A percentile compares a stretch with the other conserved stretches of the same genome.
phyloP scores from a whole-genome alignment of 805 yeast genomes.

The Saccharomycopsis lassenensis region DNA sequence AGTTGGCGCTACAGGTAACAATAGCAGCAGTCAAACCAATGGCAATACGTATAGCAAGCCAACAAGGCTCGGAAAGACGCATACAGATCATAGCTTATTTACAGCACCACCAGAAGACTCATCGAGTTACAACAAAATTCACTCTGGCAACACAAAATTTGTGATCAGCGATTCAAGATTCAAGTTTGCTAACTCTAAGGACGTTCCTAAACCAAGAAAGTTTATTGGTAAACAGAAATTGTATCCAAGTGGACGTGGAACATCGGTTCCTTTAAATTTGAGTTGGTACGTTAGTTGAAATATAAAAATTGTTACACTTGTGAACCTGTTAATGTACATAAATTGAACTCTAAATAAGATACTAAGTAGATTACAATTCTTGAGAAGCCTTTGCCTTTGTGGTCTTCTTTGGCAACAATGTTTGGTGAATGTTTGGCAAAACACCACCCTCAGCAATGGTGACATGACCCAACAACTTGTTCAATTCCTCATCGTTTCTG shows the following conservation, averaged over 20 bases:
- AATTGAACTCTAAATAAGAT: too few species aligned
- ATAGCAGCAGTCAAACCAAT: too few species aligned
- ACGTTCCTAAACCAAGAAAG: constrained; percentile 81
- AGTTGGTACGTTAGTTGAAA: constrained; percentile 18
- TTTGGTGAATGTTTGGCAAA: constrained; percentile 91
- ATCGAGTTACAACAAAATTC: too few species aligned
- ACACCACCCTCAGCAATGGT: constrained; percentile 99
- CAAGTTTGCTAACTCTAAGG: constrained; percentile 52
- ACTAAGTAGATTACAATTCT: constrained; percentile 58
- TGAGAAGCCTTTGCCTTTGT: constrained; percentile 54
- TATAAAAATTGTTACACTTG: too few species aligned
- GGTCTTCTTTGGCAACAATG: constrained; percentile 76
- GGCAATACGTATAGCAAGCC: too few species aligned
- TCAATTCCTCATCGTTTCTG: constrained; percentile 97
- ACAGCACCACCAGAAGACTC: too few species aligned
- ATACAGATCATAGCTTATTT: too few species aligned
- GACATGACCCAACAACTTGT: constrained; percentile 85
- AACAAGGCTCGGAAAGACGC: too few species aligned
- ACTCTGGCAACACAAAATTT: too few species aligned
- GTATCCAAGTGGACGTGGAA: constrained; percentile 93
- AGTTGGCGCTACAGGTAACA: too few species aligned
- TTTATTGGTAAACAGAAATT: constrained; percentile 62
- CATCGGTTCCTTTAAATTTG: constrained; percentile 77
- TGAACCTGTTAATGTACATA: too few species aligned
- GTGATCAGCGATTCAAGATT: constrained; percentile 62